These are phyloP conservation scores for Forsythia suspensa DNA, from an alignment of 257 asterid species.

Conservation along the genomic window DNA sequence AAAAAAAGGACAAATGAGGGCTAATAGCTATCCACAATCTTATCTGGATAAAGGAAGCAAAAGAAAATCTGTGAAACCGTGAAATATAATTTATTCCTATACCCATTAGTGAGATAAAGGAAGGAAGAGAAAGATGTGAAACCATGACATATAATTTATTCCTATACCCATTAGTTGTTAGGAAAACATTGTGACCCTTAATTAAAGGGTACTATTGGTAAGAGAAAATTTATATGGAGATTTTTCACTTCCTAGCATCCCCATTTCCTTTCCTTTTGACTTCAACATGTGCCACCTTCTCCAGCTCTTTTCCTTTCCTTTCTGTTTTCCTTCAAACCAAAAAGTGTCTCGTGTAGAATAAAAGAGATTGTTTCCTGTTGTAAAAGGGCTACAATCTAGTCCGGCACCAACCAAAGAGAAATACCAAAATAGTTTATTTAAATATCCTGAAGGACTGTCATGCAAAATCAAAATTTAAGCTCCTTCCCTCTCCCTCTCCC, in stretches of 20 bases:
- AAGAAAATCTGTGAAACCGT: not conserved
- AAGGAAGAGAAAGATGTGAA: conserved; percentile 4
- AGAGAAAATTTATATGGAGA: not conserved
- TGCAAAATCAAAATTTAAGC: not conserved
- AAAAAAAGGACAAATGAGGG: not conserved
- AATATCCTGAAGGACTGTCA: not conserved
- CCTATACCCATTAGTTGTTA: not conserved
- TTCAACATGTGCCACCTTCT: not conserved
- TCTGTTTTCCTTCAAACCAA: not conserved
- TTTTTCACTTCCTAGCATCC: conserved; percentile 2
- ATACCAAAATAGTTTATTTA: not conserved
- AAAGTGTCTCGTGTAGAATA: conserved; percentile 9
- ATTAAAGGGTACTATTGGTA: not conserved
- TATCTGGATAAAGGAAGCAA: conserved; percentile 1
- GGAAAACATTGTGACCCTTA: conserved; percentile 12
- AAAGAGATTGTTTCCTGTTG: not conserved
- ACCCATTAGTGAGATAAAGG: no score
- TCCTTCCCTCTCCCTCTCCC: no score
- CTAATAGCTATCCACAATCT: conserved; percentile 19
- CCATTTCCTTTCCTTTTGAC: not conserved
- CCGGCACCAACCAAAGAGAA: not conserved
- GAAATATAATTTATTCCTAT: not conserved
- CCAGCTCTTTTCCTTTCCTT: not conserved
- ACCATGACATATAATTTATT: not conserved
- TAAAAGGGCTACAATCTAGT: not conserved